Base-by-base conservation (phyloP, 768 basidiomycete species). In the Suillus bovinus region DNA sequence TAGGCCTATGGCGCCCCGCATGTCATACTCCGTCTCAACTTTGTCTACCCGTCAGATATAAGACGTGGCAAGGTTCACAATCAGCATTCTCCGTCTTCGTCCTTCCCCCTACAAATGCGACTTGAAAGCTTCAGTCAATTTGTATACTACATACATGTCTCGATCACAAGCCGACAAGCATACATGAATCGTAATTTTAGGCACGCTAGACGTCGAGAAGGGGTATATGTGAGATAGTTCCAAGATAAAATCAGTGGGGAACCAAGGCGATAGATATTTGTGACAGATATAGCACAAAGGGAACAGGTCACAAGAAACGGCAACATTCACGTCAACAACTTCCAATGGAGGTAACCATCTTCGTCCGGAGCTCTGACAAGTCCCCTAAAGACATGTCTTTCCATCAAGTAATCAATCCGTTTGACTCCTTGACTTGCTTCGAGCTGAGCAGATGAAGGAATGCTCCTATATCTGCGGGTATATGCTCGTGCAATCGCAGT, bases 351-450 rank as follows among this genome's bases (percentile, higher is more conserved):
- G 50, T 68, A 70, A 1, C 74, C 73, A 33, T 75, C 74, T 27
- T 69, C 67, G 2, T 76, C 73, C 5, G 68, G 62, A 17, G 66
- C 65, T 61, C 73, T 72, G 39, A 73, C 63, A 62, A 81, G 63
- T 22, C 80, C 79, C 57, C 67, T 74, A 68, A 81, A 81, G 52
- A 71, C 56, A 63, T 70, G 74, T 65, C 61, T 71, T 0, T 76
- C 76, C 50, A 63, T 58, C 34, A 81, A 49, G 47, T 78, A 81
- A 66, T 81, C 80, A 24, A 81, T 66, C 7, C 76, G 67, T 49
- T 74, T 78, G 47, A 81, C 80, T 1, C 80, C 80, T 50, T 71
- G 71, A 39, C 69, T 73, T 31, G 76, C 72, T 62, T 77, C 77
- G 46, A 71, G 65, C 50, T 74, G 64, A 24, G 74, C 73, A 3